Evolutionary conservation across 169 alveolate genomes (phyloP).

Genomic region (Plasmodium knowlesi): DNA sequence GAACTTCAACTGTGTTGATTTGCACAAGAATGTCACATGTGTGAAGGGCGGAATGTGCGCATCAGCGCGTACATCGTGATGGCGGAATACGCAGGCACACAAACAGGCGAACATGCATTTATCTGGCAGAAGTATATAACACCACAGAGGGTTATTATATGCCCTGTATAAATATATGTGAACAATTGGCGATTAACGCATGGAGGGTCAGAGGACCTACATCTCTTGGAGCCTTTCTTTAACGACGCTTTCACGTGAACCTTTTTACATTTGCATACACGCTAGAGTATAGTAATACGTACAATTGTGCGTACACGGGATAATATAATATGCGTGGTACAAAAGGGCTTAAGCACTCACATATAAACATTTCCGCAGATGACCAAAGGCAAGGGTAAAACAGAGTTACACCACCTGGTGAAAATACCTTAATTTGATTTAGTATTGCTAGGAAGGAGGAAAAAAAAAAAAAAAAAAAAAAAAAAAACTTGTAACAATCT

Average conservation of each 20-base stretch:
- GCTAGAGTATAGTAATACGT: neutral
- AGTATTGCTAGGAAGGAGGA: neutral
- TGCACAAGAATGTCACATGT: neutral
- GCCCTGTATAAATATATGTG: neutral
- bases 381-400: neutral
- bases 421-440: neutral
- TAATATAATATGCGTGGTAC: neutral
- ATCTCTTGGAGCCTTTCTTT: neutral
- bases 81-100: neutral
- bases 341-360: neutral
- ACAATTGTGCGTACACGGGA: neutral
- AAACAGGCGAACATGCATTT: neutral
- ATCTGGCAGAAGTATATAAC: neutral
- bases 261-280: neutral
- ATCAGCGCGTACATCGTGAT: neutral
- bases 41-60: neutral
- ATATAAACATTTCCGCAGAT: neutral
- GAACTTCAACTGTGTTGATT: neutral
- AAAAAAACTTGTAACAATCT: neutral
- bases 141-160: neutral
- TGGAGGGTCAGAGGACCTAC: neutral
- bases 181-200: neutral
- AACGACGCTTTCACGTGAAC: neutral
- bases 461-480: neutral
- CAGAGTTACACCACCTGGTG: neutral